Conservation (phyloP, 495 filamentous ascomycete genomes). For the Penicillium malachiteum region DNA sequence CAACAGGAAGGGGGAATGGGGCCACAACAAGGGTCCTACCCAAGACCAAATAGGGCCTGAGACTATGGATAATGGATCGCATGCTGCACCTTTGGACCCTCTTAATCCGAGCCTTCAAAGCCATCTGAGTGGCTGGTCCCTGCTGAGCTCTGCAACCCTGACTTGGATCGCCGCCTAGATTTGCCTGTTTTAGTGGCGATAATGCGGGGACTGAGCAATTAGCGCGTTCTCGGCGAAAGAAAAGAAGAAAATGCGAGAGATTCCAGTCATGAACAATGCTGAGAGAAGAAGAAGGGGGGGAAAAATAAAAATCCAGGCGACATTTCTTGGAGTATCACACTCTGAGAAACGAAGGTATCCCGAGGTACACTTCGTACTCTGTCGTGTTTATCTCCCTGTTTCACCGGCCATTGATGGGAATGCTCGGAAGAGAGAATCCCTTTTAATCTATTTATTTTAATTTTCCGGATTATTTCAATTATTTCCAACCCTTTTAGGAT, state of each 20-base stretch:
- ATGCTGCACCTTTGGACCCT: background rate
- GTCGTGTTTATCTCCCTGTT: background rate
- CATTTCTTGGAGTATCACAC: background rate
- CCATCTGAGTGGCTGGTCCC: conserved; percentile 16
- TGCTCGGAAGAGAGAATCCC: conserved; percentile 6
- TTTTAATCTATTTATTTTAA: background rate
- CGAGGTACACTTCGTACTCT: background rate
- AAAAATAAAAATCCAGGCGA: background rate
- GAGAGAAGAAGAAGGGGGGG: background rate
- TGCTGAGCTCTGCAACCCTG: conserved; percentile 21
- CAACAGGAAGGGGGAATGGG: conserved; percentile 1
- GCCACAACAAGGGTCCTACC: conserved; percentile 12
- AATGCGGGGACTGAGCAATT: conserved; percentile 19
- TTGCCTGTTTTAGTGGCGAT: conserved; percentile 9
- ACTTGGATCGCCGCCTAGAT: conserved; percentile 16
- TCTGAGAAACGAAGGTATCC: background rate
- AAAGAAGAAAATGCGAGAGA: background rate
- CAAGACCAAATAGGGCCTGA: background rate
- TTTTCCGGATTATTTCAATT: background rate
- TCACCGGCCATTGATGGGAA: conserved; percentile 15
- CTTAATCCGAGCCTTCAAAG: background rate
- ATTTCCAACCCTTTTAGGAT: too few relatives aligned
- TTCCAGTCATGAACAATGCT: too few relatives aligned
- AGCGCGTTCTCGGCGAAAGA: conserved; percentile 8
- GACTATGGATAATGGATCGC: too few relatives aligned